Evolutionary conservation across 495 filamentous ascomycete genomes (phyloP).

Genomic region (Hypoxylon fragiforme): DNA sequence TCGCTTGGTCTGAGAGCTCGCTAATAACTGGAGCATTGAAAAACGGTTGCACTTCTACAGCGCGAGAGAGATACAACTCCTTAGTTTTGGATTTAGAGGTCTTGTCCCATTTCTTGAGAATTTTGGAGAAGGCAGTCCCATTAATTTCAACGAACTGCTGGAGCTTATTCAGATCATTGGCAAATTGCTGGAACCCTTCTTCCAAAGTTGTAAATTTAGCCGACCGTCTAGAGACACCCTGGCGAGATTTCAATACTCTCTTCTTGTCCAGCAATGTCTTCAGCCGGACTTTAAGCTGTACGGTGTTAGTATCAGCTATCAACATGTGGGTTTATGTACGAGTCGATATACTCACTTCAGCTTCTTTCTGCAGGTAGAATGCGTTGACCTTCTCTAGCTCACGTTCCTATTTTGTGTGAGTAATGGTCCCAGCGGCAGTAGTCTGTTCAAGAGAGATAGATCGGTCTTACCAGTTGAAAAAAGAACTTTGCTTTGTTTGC

Average conservation of each 20-base stretch:
- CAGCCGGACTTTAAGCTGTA: conserved; percentile 92
- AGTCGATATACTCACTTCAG: conserved; percentile 67
- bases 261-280: conserved; percentile 95
- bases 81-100: conserved; percentile 98
- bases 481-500: conserved; percentile 99
- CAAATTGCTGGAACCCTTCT: conserved; percentile 96
- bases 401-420: conserved; percentile 66
- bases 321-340: background rate
- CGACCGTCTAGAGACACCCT: conserved; percentile 77
- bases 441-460: conserved; percentile 1
- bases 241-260: conserved; percentile 77
- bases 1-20: conserved; percentile 93
- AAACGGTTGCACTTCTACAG: conserved; percentile 96
- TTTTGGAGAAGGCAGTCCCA: conserved; percentile 95
- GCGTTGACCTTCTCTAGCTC: conserved; percentile 98
- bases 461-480: conserved; percentile 79
- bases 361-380: conserved; percentile 97
- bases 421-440: background rate
- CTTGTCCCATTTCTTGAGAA: conserved; percentile 99
- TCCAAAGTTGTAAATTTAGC: conserved; percentile 91
- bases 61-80: conserved; percentile 91
- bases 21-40: conserved; percentile 97
- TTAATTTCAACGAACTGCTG: conserved; percentile 99
- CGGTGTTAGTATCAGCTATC: conserved; percentile 20
- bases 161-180: conserved; percentile 92